phyloP scores from a whole-genome alignment of 805 yeast genomes.

The Candida loeiensis region DNA sequence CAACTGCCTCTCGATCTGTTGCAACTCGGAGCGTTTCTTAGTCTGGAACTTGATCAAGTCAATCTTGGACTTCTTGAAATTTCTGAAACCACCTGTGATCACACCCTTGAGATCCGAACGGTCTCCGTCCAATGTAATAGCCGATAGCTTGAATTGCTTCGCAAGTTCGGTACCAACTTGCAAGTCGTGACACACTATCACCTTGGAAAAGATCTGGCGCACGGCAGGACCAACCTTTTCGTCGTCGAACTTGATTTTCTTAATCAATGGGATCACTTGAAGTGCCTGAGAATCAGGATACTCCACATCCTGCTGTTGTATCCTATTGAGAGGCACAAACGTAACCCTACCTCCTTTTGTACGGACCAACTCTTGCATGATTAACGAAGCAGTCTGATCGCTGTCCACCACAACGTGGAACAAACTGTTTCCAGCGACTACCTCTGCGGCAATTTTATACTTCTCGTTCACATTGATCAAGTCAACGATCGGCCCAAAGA shows the following conservation, averaged over 20 bases:
- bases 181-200: constrained; percentile 71
- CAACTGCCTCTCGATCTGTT: constrained; percentile 36
- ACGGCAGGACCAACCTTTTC: constrained; percentile 61
- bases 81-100: constrained; percentile 83
- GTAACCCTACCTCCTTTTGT: constrained; percentile 81
- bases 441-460: constrained; percentile 83
- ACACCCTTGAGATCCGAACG: constrained; percentile 81
- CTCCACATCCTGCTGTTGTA: constrained; percentile 36
- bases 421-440: constrained; percentile 79
- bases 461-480: constrained; percentile 76
- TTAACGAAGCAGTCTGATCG: constrained; percentile 73
- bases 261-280: constrained; percentile 73
- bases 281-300: constrained; percentile 59
- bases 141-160: constrained; percentile 54
- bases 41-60: constrained; percentile 62
- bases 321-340: constrained; percentile 81
- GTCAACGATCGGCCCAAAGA: constrained; percentile 84
- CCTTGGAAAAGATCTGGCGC: constrained; percentile 73
- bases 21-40: constrained; percentile 48
- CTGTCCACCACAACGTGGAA: constrained; percentile 88
- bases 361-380: constrained; percentile 72
- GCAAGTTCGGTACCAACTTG: constrained; percentile 68
- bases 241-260: constrained; percentile 61
- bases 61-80: constrained; percentile 60
- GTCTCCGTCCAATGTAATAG: constrained; percentile 92